phyloP scores from a whole-genome alignment of 768 basidiomycete species.

The Suillus weaverae region DNA sequence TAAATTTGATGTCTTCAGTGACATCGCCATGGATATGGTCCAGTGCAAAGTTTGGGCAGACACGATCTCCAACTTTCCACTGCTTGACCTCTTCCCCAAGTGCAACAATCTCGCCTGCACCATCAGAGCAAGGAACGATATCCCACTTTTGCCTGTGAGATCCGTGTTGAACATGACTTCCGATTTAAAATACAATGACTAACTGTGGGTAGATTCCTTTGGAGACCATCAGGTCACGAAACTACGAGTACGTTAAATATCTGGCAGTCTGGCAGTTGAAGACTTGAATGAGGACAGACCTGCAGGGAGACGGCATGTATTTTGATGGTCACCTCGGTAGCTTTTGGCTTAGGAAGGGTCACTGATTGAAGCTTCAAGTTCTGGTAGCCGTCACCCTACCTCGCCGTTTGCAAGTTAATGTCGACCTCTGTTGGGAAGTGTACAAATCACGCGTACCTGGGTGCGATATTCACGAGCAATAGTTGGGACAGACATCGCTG shows the following conservation, averaged over 20 bases:
- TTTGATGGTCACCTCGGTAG: constrained; percentile 55
- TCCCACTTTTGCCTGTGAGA: constrained; percentile 24
- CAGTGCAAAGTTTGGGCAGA: constrained; percentile 51
- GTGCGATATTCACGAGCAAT: constrained; percentile 19
- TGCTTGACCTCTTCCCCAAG: constrained; percentile 39
- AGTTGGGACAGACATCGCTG: constrained; percentile 16
- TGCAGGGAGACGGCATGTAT: constrained; percentile 58
- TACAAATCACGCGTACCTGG: constrained; percentile 9
- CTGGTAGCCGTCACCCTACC: constrained; percentile 25
- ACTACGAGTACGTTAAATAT: constrained; percentile 31
- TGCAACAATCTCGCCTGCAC: constrained; percentile 57
- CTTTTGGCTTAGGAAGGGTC: constrained; percentile 34
- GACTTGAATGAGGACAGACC: constrained; percentile 20
- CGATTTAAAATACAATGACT: constrained; percentile 22
- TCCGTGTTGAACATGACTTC: constrained; percentile 32
- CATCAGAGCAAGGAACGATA: constrained; percentile 44
- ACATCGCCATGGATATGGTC: constrained; percentile 50
- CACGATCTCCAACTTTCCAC: constrained; percentile 58
- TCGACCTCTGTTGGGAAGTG: background rate
- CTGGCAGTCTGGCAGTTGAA: background rate
- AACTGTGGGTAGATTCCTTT: constrained; percentile 40
- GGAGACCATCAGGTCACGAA: constrained; percentile 49
- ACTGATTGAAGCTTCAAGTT: constrained; percentile 29
- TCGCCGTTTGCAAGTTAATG: background rate
- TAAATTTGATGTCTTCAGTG: constrained; percentile 33